These are phyloP conservation scores for Escovopsis sp. DNA, from an alignment of 2,329 filamentous ascomycete species.

Conservation along the genomic window DNA sequence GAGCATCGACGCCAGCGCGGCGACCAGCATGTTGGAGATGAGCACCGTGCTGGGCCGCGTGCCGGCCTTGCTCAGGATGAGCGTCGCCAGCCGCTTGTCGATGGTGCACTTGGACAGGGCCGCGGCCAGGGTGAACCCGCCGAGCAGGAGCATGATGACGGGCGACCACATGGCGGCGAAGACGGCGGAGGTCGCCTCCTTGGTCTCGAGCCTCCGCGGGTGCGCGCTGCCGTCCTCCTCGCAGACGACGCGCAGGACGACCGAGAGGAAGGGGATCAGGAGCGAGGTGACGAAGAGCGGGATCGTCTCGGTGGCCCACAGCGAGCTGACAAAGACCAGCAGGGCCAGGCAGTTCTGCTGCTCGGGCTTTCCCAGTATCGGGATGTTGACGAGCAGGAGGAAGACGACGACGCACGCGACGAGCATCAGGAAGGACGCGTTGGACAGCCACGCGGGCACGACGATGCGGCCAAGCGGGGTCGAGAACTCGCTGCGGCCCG, in stretches of 20 bases:
- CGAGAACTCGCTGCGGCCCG: constrained; percentile 49
- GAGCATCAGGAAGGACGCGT: constrained; percentile 65
- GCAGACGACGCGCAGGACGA: constrained; percentile 72
- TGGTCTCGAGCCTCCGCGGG: constrained; percentile 54
- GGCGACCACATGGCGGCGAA: constrained; percentile 98
- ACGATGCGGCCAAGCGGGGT: constrained; percentile 69
- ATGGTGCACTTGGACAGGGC: constrained; percentile 95
- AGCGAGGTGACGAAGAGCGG: constrained; percentile 94
- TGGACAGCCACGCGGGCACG: constrained; percentile 72
- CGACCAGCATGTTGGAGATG: constrained; percentile 97
- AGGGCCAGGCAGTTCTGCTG: constrained; percentile 94
- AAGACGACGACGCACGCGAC: constrained; percentile 60
- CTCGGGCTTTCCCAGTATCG: constrained; percentile 74
- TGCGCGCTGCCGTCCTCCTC: constrained; percentile 46
- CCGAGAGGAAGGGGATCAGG: constrained; percentile 82
- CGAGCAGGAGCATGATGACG: constrained; percentile 93
- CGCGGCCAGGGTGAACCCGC: constrained; percentile 90
- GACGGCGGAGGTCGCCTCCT: constrained; percentile 67
- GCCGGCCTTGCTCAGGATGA: constrained; percentile 90
- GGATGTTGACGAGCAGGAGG: constrained; percentile 54
- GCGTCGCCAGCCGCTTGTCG: constrained; percentile 91
- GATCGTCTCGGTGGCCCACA: constrained; percentile 98
- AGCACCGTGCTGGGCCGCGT: constrained; percentile 80
- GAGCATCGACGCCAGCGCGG: constrained; percentile 96
- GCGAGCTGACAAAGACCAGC: constrained; percentile 78